Conservation (phyloP, 495 filamentous ascomycete species). For the Neurospora sp. region DNA sequence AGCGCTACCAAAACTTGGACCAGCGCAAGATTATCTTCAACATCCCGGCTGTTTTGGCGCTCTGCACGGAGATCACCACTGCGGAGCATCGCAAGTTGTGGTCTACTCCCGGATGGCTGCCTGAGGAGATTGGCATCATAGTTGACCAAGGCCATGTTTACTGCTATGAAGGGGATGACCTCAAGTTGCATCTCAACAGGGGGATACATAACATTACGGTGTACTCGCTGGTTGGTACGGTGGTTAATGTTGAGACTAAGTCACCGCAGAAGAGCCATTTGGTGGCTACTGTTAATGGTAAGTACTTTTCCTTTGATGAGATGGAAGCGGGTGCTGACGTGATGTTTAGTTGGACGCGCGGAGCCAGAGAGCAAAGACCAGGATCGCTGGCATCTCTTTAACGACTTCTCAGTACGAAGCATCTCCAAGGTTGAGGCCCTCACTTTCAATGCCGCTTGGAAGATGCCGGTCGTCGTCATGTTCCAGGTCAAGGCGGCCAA, state of each 20-base stretch:
- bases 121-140: constrained; percentile 81
- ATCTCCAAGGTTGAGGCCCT: constrained; percentile 71
- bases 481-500: constrained; percentile 71
- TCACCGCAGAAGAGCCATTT: constrained; percentile 82
- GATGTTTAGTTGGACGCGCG: constrained; percentile 25
- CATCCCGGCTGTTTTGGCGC: constrained; percentile 70
- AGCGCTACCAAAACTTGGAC: constrained; percentile 70
- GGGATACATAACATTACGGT: constrained; percentile 60
- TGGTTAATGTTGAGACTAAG: constrained; percentile 75
- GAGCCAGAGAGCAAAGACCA: constrained; percentile 39
- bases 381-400: constrained; percentile 86
- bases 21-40: constrained; percentile 70
- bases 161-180: constrained; percentile 82
- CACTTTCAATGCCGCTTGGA: constrained; percentile 81
- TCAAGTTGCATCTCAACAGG: constrained; percentile 55
- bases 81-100: constrained; percentile 68
- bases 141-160: constrained; percentile 73
- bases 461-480: constrained; percentile 73
- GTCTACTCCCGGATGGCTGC: constrained; percentile 81
- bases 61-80: constrained; percentile 68
- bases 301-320: neutral
- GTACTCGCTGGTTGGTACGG: constrained; percentile 86
- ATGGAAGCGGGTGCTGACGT: neutral
- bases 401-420: constrained; percentile 88
- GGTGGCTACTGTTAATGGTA: constrained; percentile 71